Evolutionary conservation across 2,329 filamentous ascomycete genomes (phyloP).

Genomic region (Harringtonia lauricola): DNA sequence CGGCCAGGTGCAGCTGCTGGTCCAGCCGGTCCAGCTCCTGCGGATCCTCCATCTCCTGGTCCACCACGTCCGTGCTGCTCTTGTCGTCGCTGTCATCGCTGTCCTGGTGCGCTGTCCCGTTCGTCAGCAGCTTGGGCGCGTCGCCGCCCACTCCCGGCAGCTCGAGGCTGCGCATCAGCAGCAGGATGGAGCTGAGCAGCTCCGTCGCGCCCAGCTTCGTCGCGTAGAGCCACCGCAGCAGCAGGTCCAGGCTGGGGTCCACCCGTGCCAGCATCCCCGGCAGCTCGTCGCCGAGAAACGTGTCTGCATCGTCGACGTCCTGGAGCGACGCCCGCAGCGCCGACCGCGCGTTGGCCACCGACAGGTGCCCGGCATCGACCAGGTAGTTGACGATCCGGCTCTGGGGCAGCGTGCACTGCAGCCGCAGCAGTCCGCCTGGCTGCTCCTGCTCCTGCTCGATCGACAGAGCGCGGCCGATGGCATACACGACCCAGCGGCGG

Average conservation of each 20-base stretch:
- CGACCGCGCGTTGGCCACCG: conserved; percentile 44
- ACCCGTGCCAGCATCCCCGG: conserved; percentile 50
- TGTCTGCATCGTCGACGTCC: conserved; percentile 29
- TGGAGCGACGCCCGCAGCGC: conserved; percentile 40
- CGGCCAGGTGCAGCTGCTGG: conserved; percentile 55
- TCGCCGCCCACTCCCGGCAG: conserved; percentile 30
- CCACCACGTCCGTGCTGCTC: conserved; percentile 10
- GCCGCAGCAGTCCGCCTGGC: conserved; percentile 16
- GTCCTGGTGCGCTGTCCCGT: conserved; percentile 19
- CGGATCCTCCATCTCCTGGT: conserved; percentile 18
- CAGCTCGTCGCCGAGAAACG: conserved; percentile 48
- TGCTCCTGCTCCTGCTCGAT: not conserved
- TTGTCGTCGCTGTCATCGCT: conserved; percentile 1
- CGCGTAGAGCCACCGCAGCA: conserved; percentile 53
- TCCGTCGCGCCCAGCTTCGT: conserved; percentile 57
- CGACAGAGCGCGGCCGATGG: conserved; percentile 47
- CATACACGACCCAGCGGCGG: conserved; percentile 53
- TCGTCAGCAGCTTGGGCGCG: conserved; percentile 18
- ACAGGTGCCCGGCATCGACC: conserved; percentile 48
- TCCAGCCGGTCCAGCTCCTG: conserved; percentile 51
- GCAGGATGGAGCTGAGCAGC: conserved; percentile 53
- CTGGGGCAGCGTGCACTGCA: conserved; percentile 31
- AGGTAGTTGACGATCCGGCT: conserved; percentile 49
- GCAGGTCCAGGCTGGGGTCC: conserved; percentile 57
- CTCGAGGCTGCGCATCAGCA: conserved; percentile 60